Evolutionary conservation across 2,329 filamentous ascomycete genomes (phyloP), one percentile per base, ranked within the genome.

Genomic region (Monosporascus sp.): DNA sequence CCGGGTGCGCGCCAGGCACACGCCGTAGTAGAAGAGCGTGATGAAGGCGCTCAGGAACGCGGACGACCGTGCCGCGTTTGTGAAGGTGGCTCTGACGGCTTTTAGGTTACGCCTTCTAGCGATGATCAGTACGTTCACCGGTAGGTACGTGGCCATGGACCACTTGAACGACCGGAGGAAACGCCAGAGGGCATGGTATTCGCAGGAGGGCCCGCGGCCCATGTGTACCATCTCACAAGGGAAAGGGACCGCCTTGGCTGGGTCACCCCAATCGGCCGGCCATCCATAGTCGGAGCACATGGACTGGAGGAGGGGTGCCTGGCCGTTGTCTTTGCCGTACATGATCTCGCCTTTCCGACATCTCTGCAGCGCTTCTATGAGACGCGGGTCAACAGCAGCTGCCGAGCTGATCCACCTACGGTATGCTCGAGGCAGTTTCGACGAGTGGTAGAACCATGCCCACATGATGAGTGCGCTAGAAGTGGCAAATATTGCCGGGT

Each of bases 161-260:
- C 89, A 90, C 54, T 76, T 77, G 77, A 89, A 93, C 3, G 87
- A 85, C 50, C 80, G 79, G 50, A 70, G 70, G 68, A 93, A 89
- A 37, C 90, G 82, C 54, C 77, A 79, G 22, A 86, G 55, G 3
- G 87, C 88, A 67, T 95, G 88, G 57, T 78, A 77, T 67, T 95
- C 90, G 70, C 90, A 91, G 52, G 77, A 89, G 2, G 82, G 77
- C 2, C 89, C 87, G 57, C 77, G 79, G 51, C 87, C 87, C 83
- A 90, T 90, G 71, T 96, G 90, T 3, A 94, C 89, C 58, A 95
- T 76, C 67, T 90, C 85, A 70, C 90, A 96, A 1, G 89, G 89
- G 54, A 93, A 87, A 0, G 90, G 90, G 9, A 86, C 71, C 1
- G 85, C 81, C 52, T 77, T 75, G 18, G 78, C 76, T 1, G 90